Percentiles rank a stretch among this genome's conserved stretches.
These are phyloP conservation scores for Nigrograna mackinnonii DNA, from an alignment of 2,329 filamentous ascomycete species.

Conservation along the genomic window DNA sequence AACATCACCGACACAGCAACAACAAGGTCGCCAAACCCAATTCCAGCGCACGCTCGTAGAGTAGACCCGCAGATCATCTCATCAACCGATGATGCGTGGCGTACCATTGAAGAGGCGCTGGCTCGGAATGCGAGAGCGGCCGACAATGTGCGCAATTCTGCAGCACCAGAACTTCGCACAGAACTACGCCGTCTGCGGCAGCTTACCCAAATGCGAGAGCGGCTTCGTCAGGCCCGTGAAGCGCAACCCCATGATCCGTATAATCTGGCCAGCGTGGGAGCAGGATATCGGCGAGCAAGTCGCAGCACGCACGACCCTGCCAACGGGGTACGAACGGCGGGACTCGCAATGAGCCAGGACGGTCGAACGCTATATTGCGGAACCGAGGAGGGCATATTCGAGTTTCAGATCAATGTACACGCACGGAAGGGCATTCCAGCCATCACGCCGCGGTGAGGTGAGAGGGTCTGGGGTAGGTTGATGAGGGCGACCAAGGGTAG, in stretches of 20 bases:
- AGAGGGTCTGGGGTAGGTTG: too few relatives aligned
- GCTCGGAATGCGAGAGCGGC: slow-evolving; percentile 34
- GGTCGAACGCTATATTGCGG: slow-evolving; percentile 51
- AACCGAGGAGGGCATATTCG: slow-evolving; percentile 73
- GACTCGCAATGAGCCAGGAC: slow-evolving; percentile 53
- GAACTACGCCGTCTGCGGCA: slow-evolving; percentile 40
- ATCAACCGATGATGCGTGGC: slow-evolving; percentile 49
- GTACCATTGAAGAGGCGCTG: slow-evolving; percentile 52
- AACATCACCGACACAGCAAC: slow-evolving; percentile 33
- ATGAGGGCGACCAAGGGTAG: too few relatives aligned
- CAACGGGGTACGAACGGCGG: slow-evolving; percentile 49
- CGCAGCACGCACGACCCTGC: slow-evolving; percentile 29
- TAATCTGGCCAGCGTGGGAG: slow-evolving; percentile 21
- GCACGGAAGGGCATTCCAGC: slow-evolving; percentile 57
- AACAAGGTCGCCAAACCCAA: slow-evolving; percentile 33
- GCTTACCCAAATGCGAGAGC: slow-evolving; percentile 39
- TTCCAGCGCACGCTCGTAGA: slow-evolving; percentile 34
- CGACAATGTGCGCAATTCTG: slow-evolving; percentile 20
- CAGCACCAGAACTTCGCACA: slow-evolving; percentile 32
- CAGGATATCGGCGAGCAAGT: slow-evolving; percentile 24
- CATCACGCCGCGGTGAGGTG: slow-evolving; percentile 38
- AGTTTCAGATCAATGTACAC: slow-evolving; percentile 68
- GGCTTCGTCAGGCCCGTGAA: slow-evolving; percentile 37
- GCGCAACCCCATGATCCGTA: slow-evolving; percentile 27
- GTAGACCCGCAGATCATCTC: slow-evolving; percentile 31